Conservation (phyloP, 805 yeast genomes). For the Saccharomycodes ludwigii region DNA sequence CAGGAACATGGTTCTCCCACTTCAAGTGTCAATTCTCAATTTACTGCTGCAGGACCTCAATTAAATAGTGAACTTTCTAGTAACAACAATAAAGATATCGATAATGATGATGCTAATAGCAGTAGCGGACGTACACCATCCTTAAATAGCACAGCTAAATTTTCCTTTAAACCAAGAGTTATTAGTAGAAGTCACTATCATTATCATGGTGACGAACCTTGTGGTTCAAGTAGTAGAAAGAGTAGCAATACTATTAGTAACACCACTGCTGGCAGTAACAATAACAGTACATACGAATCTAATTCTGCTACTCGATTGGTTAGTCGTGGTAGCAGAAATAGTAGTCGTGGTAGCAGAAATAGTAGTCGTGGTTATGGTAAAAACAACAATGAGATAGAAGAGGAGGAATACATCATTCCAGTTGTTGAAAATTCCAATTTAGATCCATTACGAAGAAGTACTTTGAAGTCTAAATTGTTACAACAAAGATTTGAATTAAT, state of each 20-base stretch:
- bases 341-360: too few species aligned
- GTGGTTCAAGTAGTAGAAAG: constrained; percentile 5
- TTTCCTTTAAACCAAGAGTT: constrained; percentile 19
- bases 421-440: not conserved
- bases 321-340: too few species aligned
- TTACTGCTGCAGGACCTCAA: too few species aligned
- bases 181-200: constrained; percentile 12
- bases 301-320: too few species aligned
- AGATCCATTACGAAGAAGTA: constrained; percentile 13
- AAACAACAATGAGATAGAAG: not conserved
- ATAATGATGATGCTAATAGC: too few species aligned
- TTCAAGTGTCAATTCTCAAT: constrained; percentile 15
- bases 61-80: too few species aligned
- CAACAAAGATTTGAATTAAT: too few species aligned
- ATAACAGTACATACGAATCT: constrained; percentile 1
- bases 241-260: constrained; percentile 2
- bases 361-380: not conserved
- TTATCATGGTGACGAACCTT: constrained; percentile 7
- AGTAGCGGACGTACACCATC: constrained; percentile 3
- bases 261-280: not conserved
- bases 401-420: not conserved
- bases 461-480: constrained; percentile 12
- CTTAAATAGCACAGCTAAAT: too few species aligned
- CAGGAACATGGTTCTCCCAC: constrained; percentile 19
- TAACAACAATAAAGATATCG: constrained; percentile 9